phyloP scores from a whole-genome alignment of 2,329 filamentous ascomycete genomes.

The Colletotrichum cereale region DNA sequence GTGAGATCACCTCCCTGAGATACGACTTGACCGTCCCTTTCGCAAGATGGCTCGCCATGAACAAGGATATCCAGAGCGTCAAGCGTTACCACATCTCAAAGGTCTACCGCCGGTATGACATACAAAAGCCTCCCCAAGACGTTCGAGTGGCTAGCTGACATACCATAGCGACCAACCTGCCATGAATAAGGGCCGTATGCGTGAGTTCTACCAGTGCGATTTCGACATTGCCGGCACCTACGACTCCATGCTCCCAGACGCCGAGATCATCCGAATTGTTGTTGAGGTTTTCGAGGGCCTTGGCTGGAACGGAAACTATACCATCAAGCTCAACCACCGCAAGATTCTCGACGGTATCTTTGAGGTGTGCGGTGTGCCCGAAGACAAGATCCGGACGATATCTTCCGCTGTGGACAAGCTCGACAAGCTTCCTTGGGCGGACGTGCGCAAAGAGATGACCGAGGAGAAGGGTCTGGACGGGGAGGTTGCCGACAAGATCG shows the following conservation, averaged over 20 bases:
- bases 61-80: conserved; percentile 82
- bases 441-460: conserved; percentile 93
- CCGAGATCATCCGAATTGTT: conserved; percentile 87
- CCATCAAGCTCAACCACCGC: conserved; percentile 94
- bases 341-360: conserved; percentile 95
- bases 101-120: conserved; percentile 64
- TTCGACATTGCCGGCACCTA: conserved; percentile 92
- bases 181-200: conserved; percentile 91
- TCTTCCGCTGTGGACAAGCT: conserved; percentile 96
- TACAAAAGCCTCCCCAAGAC: not conserved
- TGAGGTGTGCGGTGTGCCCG: conserved; percentile 88
- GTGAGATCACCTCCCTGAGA: conserved; percentile 80
- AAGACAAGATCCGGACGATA: conserved; percentile 88
- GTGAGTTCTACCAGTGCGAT: conserved; percentile 98
- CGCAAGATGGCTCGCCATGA: conserved; percentile 94
- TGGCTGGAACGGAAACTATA: conserved; percentile 79
- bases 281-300: conserved; percentile 88
- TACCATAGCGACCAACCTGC: conserved; percentile 76
- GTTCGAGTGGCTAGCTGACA: conserved; percentile 48
- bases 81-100: conserved; percentile 97
- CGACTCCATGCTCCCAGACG: conserved; percentile 92
- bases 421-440: conserved; percentile 91
- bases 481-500: conserved; percentile 87
- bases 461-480: conserved; percentile 87
- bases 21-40: conserved; percentile 93